A percentile compares a stretch with the other conserved stretches of the same genome.
These are phyloP conservation scores for Pinus taeda DNA, from an alignment of 75 land plant genomes.

Conservation along the genomic window DNA sequence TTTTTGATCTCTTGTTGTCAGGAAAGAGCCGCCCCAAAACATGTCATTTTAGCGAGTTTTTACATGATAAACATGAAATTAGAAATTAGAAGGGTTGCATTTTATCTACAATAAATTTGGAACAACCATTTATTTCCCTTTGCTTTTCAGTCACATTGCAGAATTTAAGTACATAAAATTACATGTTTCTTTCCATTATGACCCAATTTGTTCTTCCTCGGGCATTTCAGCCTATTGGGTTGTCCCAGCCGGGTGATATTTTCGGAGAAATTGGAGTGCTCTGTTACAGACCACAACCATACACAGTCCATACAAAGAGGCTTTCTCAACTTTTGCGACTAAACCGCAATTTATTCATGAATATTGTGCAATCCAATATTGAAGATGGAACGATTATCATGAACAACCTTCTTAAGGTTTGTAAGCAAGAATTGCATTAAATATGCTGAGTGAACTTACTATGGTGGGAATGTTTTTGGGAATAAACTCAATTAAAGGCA, in stretches of 20 bases:
- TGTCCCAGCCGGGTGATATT: conserved; percentile 43
- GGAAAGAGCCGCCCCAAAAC: background rate
- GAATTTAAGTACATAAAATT: background rate
- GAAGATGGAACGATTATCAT: conserved; percentile 60
- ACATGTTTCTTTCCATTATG: background rate
- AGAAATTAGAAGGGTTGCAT: no score
- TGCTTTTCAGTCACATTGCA: background rate
- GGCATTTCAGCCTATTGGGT: conserved; percentile 26
- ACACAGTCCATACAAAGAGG: conserved; percentile 55
- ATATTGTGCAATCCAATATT: conserved; percentile 50
- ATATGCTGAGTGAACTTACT: background rate
- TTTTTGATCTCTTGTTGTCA: background rate
- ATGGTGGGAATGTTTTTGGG: background rate
- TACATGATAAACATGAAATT: no score
- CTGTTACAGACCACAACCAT: conserved; percentile 64
- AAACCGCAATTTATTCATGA: conserved; percentile 44
- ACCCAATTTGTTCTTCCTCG: background rate
- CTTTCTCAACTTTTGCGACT: conserved; percentile 59
- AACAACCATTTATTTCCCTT: no score
- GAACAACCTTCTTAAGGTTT: conserved; percentile 65
- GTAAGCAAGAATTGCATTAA: background rate
- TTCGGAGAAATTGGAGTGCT: conserved; percentile 70
- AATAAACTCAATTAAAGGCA: background rate
- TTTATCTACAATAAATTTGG: no score
- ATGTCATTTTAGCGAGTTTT: background rate